Evolutionary conservation across 208 protist species (phyloP).

Genomic region (Trypanosomatidae sp.): DNA sequence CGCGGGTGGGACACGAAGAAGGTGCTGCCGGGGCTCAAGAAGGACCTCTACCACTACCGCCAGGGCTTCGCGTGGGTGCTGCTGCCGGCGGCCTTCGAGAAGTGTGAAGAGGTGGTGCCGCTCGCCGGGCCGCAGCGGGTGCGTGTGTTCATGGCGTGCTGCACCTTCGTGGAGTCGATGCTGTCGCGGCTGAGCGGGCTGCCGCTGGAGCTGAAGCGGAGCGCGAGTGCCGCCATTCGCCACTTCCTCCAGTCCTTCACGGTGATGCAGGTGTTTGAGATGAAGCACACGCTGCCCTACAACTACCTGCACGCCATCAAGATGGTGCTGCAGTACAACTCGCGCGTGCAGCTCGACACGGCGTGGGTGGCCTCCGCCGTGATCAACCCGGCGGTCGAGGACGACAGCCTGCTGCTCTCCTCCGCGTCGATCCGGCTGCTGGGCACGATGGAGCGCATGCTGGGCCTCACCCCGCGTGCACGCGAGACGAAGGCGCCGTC

Average conservation of each 20-base stretch:
- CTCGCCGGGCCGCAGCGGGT: slow-evolving; percentile 69
- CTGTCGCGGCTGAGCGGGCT: slow-evolving; percentile 77
- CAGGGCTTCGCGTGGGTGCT: slow-evolving; percentile 87
- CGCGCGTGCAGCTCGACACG: slow-evolving; percentile 68
- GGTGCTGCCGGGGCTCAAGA: slow-evolving; percentile 65
- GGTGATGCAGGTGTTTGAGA: slow-evolving; percentile 59
- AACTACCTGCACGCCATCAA: slow-evolving; percentile 80
- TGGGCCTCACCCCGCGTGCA: slow-evolving; percentile 64
- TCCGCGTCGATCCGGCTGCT: slow-evolving; percentile 72
- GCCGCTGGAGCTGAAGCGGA: slow-evolving; percentile 48
- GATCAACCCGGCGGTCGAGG: slow-evolving; percentile 54
- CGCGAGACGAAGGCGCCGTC: slow-evolving; percentile 77
- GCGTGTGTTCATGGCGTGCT: slow-evolving; percentile 75
- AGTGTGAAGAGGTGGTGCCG: slow-evolving; percentile 69
- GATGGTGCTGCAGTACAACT: slow-evolving; percentile 88
- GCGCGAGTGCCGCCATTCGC: slow-evolving; percentile 41
- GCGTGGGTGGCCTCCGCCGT: slow-evolving; percentile 51
- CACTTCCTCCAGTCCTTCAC: slow-evolving; percentile 65
- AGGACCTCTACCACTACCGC: slow-evolving; percentile 86
- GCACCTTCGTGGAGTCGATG: slow-evolving; percentile 71
- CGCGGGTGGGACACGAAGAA: slow-evolving; percentile 86
- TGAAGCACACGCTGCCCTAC: slow-evolving; percentile 85
- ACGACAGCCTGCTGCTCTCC: slow-evolving; percentile 74
- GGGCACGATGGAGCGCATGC: slow-evolving; percentile 60
- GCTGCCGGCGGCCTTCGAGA: slow-evolving; percentile 68